A percentile compares a stretch with the other conserved stretches of the same genome.
Evolutionary conservation across 2,329 filamentous ascomycete genomes (phyloP).

Genomic region (Monilinia vaccinii-corymbosi): DNA sequence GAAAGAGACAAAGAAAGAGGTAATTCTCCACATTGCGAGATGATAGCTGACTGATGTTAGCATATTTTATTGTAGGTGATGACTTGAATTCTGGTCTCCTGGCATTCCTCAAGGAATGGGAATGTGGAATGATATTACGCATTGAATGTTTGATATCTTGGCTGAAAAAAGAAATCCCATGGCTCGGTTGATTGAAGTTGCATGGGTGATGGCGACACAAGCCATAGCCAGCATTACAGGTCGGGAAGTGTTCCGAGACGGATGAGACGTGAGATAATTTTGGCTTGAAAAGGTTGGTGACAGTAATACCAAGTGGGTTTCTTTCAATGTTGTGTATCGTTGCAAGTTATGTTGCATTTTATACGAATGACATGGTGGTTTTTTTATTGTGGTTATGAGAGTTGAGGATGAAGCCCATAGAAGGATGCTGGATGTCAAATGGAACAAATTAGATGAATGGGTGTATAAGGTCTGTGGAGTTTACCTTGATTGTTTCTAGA

Average conservation of each 20-base stretch:
- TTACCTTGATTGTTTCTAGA: too few species aligned
- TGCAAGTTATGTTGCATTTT: not conserved
- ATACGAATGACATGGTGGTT: not conserved
- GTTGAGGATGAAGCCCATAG: too few species aligned
- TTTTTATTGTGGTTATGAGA: not conserved
- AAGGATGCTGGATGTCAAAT: too few species aligned
- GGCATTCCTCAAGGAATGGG: not conserved
- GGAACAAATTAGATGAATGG: too few species aligned
- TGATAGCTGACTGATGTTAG: constrained; percentile 3
- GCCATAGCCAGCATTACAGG: not conserved
- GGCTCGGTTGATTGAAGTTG: not conserved
- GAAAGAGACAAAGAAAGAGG: not conserved
- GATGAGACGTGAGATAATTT: not conserved
- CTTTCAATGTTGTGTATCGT: not conserved
- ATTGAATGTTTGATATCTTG: not conserved
- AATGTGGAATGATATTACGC: not conserved
- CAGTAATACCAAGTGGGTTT: not conserved
- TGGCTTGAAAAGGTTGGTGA: not conserved
- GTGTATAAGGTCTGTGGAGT: too few species aligned
- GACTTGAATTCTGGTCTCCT: not conserved
- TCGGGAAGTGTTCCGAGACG: not conserved
- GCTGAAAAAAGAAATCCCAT: not conserved
- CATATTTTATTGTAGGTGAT: not conserved
- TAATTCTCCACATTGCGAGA: not conserved
- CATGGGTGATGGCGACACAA: not conserved